phyloP scores from a whole-genome alignment of 192 early-diverging fungal species.

The Chytriomyces sp. region DNA sequence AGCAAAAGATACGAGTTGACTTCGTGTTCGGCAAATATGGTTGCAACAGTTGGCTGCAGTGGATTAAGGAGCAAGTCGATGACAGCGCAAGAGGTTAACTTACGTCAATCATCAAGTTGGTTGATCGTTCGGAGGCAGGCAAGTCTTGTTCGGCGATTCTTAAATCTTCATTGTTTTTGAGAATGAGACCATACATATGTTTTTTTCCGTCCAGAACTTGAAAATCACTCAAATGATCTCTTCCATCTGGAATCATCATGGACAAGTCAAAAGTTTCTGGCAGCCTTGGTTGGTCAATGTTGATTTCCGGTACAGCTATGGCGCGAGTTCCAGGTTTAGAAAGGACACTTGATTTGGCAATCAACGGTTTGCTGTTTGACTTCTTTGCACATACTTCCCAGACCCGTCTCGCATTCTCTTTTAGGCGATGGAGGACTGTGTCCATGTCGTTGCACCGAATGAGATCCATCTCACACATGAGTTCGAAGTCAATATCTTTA shows the following conservation, averaged over 20 bases:
- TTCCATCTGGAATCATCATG: slow-evolving; percentile 48
- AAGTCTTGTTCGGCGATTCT: slow-evolving; percentile 44
- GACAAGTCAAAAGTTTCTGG: slow-evolving; percentile 48
- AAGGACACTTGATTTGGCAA: slow-evolving; percentile 13
- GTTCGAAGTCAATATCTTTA: slow-evolving; percentile 56
- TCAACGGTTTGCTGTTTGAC: slow-evolving; percentile 33
- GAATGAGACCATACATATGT: slow-evolving; percentile 42
- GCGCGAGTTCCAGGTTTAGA: slow-evolving; percentile 24
- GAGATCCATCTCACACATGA: slow-evolving; percentile 51
- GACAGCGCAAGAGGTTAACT: neutral
- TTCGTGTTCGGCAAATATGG: slow-evolving; percentile 61
- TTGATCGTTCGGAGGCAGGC: neutral
- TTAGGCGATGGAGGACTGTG: slow-evolving; percentile 34
- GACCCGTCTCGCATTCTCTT: slow-evolving; percentile 46
- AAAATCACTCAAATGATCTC: slow-evolving; percentile 37
- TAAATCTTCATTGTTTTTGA: slow-evolving; percentile 45
- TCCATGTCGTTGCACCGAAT: slow-evolving; percentile 46
- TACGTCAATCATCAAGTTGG: slow-evolving; percentile 8
- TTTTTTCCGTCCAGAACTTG: slow-evolving; percentile 56
- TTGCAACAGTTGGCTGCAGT: slow-evolving; percentile 45
- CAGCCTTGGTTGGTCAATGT: slow-evolving; percentile 19
- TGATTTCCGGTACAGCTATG: slow-evolving; percentile 16
- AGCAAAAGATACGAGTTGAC: slow-evolving; percentile 49
- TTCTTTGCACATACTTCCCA: slow-evolving; percentile 41
- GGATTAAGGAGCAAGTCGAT: neutral